These are phyloP conservation scores for Mycena filopes DNA, from an alignment of 768 basidiomycete species.

Conservation along the genomic window DNA sequence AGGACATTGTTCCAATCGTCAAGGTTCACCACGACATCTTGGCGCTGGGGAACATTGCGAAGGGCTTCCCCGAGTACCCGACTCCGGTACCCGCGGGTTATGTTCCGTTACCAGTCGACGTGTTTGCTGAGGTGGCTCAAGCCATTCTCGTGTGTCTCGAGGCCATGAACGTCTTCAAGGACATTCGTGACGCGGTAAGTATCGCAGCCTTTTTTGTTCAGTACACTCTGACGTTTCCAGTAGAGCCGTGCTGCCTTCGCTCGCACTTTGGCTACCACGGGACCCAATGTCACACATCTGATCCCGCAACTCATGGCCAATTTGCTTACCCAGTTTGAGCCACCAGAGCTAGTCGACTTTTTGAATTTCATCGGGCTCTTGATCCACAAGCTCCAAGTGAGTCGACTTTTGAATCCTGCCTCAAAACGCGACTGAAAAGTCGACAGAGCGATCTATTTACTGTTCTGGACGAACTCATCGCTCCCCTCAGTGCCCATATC, in stretches of 20 bases:
- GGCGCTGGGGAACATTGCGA: constrained; percentile 94
- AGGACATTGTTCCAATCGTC: constrained; percentile 82
- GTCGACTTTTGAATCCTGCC: constrained; percentile 19
- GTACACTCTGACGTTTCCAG: constrained; percentile 16
- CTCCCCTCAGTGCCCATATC: constrained; percentile 87
- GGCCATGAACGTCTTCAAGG: constrained; percentile 86
- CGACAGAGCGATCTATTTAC: constrained; percentile 84
- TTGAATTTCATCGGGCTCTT: constrained; percentile 94
- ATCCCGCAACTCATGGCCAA: constrained; percentile 92
- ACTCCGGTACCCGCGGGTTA: constrained; percentile 73
- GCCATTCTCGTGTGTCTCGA: constrained; percentile 89
- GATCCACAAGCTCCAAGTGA: constrained; percentile 90
- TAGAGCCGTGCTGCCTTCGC: constrained; percentile 95
- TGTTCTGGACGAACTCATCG: constrained; percentile 90
- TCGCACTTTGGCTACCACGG: constrained; percentile 90
- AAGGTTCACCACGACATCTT: constrained; percentile 93
- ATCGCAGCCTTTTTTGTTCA: background rate
- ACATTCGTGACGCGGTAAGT: constrained; percentile 89
- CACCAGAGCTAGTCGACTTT: constrained; percentile 93
- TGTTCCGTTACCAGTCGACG: constrained; percentile 75
- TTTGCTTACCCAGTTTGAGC: constrained; percentile 92
- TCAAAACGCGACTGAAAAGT: background rate
- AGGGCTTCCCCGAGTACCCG: constrained; percentile 95
- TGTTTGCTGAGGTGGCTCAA: constrained; percentile 88
- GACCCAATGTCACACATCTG: constrained; percentile 84